phyloP scores from a whole-genome alignment of 2,329 filamentous ascomycete genomes.

The Trichoderma aggressivum region DNA sequence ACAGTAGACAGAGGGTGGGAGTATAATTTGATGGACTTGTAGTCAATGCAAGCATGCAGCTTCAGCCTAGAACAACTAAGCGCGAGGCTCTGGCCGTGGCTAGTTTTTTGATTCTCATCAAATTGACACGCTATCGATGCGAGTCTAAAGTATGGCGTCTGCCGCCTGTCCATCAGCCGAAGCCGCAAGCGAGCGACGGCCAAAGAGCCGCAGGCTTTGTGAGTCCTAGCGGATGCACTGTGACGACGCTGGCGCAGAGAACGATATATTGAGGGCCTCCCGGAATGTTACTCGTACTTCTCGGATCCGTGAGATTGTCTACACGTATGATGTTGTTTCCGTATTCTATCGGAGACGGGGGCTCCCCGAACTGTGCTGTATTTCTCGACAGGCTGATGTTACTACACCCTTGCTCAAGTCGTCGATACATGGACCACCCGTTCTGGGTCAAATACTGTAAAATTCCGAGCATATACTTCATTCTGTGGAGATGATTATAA shows the following conservation, averaged over 20 bases:
- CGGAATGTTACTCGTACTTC: not conserved
- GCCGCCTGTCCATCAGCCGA: not conserved
- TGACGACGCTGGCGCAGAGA: not conserved
- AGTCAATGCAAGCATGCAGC: not conserved
- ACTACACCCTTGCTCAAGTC: not conserved
- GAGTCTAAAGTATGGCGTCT: not conserved
- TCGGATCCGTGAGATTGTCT: not conserved
- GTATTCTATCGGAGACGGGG: not conserved
- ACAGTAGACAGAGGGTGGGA: not conserved
- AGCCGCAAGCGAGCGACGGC: not conserved
- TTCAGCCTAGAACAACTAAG: not conserved
- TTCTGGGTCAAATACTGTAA: not conserved
- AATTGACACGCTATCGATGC: not conserved
- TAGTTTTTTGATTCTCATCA: not conserved
- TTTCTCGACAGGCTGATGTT: not conserved
- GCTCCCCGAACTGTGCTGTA: not conserved
- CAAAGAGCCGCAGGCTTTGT: not conserved
- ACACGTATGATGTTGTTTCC: not conserved
- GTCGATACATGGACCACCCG: not conserved
- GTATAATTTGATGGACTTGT: not conserved
- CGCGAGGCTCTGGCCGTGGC: not conserved
- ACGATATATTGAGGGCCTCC: not conserved
- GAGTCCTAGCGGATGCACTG: not conserved
- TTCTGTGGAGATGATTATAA: not conserved
- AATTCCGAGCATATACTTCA: not conserved